A percentile compares a stretch with the other conserved stretches of the same genome.
These are phyloP conservation scores for Tetraselmis chui DNA, from an alignment of 139 green algal species.

Conservation along the genomic window DNA sequence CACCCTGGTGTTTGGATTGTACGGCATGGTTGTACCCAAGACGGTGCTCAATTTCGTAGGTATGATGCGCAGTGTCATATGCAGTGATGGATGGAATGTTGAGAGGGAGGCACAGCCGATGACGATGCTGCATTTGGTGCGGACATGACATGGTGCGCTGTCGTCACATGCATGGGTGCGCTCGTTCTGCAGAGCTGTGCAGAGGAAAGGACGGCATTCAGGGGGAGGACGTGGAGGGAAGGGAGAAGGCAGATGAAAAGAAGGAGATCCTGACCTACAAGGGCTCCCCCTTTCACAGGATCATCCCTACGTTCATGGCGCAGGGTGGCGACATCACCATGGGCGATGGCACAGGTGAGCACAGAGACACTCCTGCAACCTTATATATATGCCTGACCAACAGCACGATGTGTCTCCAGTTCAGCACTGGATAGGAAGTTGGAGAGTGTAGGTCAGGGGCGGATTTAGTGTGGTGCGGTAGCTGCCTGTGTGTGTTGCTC, in stretches of 20 bases:
- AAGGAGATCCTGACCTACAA: not conserved
- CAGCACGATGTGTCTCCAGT: no score
- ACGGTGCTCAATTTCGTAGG: slow-evolving; percentile 9
- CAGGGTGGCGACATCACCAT: slow-evolving; percentile 13
- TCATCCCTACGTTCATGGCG: slow-evolving; percentile 14
- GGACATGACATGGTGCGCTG: no score
- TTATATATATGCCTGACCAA: no score
- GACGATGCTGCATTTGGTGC: no score
- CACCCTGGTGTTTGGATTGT: not conserved
- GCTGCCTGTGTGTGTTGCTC: no score
- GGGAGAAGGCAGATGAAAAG: no score
- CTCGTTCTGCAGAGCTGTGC: not conserved
- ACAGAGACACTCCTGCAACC: no score
- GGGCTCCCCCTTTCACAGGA: slow-evolving; percentile 8
- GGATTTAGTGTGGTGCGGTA: no score
- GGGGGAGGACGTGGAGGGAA: not conserved
- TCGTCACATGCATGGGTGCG: not conserved
- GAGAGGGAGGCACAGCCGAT: no score
- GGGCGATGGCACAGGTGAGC: slow-evolving; percentile 3
- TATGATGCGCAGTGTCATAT: not conserved
- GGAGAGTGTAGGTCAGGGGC: no score
- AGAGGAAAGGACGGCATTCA: not conserved
- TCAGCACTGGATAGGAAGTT: no score
- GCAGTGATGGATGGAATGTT: no score
- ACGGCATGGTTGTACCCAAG: not conserved